These are phyloP conservation scores for Rhodosporidiobolus sp. DNA, from an alignment of 768 basidiomycete species.

Conservation along the genomic window DNA sequence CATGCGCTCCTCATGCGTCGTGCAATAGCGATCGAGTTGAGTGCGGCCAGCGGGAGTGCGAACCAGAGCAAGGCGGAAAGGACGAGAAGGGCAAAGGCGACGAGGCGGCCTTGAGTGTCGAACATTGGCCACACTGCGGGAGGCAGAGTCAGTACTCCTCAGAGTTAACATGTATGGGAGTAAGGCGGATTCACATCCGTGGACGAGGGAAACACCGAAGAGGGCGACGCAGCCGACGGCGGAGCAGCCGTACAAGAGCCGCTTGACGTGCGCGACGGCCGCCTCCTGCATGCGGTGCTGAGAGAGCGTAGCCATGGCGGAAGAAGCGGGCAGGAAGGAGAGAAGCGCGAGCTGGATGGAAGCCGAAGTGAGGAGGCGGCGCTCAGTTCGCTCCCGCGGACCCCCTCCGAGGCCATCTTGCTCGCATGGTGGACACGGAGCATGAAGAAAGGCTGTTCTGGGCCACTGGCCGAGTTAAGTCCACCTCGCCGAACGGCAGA, in stretches of 20 bases:
- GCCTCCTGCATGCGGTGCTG: background rate
- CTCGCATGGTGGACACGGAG: too few species aligned
- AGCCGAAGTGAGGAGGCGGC: background rate
- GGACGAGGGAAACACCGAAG: conserved; percentile 3
- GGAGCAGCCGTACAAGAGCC: background rate
- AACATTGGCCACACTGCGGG: conserved; percentile 17
- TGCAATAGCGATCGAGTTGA: background rate
- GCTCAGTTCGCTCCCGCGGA: too few species aligned
- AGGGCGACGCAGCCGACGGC: conserved; percentile 13
- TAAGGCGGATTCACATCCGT: conserved; percentile 3
- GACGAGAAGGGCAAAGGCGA: conserved; percentile 11
- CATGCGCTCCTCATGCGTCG: background rate
- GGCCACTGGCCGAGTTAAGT: too few species aligned
- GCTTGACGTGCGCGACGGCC: background rate
- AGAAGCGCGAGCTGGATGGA: background rate
- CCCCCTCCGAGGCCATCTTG: too few species aligned
- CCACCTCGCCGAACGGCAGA: too few species aligned
- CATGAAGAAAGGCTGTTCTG: too few species aligned
- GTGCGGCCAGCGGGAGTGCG: background rate
- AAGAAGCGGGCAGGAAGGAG: background rate
- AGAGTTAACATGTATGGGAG: too few species aligned
- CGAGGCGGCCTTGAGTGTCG: background rate
- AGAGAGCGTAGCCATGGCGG: conserved; percentile 8
- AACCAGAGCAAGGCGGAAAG: conserved; percentile 8
- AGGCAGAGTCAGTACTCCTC: background rate